Evolutionary conservation across 2,329 filamentous ascomycete species (phyloP).

Genomic region (Pseudogymnoascus sp.): DNA sequence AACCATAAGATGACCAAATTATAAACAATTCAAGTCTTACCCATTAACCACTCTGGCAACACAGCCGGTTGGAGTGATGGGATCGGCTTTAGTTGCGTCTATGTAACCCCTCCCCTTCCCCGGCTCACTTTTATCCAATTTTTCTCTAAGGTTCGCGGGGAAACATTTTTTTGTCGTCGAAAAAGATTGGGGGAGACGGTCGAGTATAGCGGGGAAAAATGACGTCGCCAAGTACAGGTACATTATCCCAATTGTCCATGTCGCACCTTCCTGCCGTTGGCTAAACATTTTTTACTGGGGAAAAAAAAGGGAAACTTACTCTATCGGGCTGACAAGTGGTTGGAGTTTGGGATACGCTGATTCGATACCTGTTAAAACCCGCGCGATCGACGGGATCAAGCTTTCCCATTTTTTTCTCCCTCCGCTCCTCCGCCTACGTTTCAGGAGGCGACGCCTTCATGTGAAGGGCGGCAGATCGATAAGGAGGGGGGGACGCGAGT

Average conservation of each 20-base stretch:
- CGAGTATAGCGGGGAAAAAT: too few relatives aligned
- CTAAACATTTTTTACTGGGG: not conserved
- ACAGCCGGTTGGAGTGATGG: not conserved
- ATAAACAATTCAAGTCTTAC: not conserved
- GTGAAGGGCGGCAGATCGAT: not conserved
- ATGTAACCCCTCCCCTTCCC: not conserved
- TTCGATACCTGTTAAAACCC: not conserved
- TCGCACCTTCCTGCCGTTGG: not conserved
- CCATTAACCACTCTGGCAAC: conserved; percentile 6
- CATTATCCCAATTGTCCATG: not conserved
- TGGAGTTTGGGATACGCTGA: not conserved
- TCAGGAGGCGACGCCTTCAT: not conserved
- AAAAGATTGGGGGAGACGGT: too few relatives aligned
- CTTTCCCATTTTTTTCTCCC: not conserved
- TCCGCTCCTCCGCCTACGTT: not conserved
- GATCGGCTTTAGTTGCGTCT: not conserved
- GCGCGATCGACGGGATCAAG: not conserved
- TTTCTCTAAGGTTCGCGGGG: too few relatives aligned
- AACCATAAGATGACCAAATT: not conserved
- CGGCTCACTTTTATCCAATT: too few relatives aligned
- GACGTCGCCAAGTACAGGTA: not conserved
- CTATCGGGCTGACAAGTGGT: not conserved
- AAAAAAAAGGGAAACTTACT: not conserved
- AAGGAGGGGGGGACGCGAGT: too few relatives aligned
- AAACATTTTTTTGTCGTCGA: too few relatives aligned